Evolutionary conservation across 371 early-diverging fungal species (phyloP).

Genomic region (Dichotomocladium elegans): DNA sequence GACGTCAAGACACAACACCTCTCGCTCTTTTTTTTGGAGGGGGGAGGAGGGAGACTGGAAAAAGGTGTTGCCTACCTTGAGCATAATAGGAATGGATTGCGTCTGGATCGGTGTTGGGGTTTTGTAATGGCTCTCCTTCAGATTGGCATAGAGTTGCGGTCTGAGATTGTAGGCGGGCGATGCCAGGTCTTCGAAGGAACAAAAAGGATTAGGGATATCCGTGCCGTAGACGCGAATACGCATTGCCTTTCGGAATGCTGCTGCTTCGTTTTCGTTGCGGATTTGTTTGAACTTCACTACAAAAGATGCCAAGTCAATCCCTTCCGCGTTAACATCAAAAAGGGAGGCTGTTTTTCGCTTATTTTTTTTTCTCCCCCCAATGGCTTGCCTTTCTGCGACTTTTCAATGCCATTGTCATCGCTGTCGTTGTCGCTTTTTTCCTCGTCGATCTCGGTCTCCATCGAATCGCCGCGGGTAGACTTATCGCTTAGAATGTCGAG

Average conservation of each 20-base stretch:
- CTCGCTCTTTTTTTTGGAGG: not conserved
- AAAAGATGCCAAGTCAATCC: too few species aligned
- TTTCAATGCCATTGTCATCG: not conserved
- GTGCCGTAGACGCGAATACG: conserved; percentile 82
- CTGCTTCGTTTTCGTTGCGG: conserved; percentile 18
- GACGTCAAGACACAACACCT: not conserved
- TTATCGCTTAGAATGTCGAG: conserved; percentile 43
- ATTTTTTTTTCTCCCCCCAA: too few species aligned
- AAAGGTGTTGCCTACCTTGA: too few species aligned
- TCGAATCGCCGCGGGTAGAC: conserved; percentile 5
- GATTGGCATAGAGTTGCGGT: conserved; percentile 32
- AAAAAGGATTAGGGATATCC: conserved; percentile 84
- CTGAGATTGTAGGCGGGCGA: conserved; percentile 66
- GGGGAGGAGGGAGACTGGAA: too few species aligned
- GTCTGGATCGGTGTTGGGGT: conserved; percentile 97
- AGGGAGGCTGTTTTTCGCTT: too few species aligned
- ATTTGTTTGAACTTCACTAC: not conserved
- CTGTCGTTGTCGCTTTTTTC: conserved; percentile 15
- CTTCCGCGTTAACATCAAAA: too few species aligned
- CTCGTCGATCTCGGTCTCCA: not conserved
- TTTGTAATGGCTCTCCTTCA: conserved; percentile 51
- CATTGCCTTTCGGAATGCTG: conserved; percentile 63
- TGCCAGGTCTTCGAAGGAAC: conserved; percentile 73
- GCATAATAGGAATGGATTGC: conserved; percentile 84
- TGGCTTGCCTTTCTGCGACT: too few species aligned